Evolutionary conservation across 2,329 filamentous ascomycete genomes (phyloP), one percentile per base, ranked within the genome.

Genomic region (Fusarium hainanense): DNA sequence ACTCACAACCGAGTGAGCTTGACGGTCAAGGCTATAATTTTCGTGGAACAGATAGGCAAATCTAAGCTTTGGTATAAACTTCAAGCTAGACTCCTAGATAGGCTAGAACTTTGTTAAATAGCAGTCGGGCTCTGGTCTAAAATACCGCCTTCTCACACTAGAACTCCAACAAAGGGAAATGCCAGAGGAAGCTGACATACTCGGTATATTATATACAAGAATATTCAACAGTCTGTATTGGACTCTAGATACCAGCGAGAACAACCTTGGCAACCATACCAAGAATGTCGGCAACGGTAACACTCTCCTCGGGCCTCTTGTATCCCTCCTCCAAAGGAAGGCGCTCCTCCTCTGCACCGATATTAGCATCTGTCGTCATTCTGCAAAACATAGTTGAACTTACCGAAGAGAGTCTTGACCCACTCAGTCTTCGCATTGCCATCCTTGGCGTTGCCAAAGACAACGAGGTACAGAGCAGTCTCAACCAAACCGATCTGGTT

Each of bases 381-480:
- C 4, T 7, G 6, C 3, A 2, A 3, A 16, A 2, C 8, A 11
- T 13, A 2, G 13, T 12, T 6, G 4, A 4, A 62, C 71, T 32
- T 65, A 74, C 71, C 52, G 27, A 74, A 74, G 27, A 74, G n/a
- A 7, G 69, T 55, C 32, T 57, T 74, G 12, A 74, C 71, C 71
- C 71, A 74, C 5, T 63, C 49, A 2, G 67, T 74, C 20, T 69
- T 63, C 0, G 71, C 71, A 21, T 74, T 65, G 12, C 71, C 71
- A 1, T 72, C 59, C 7, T 60, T 18, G 1, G 58, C 10, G 8
- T 60, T 54, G 12, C 71, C 71, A 6, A 74, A 74, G 13, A 74
- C 43, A 9, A 65, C 64, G 25, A 74, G 21, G 49, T 74, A 74
- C 1, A 74, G 67, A 7, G 71, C 67, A 7, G 71, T 63, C 52